Evolutionary conservation across 306 rosid genomes (phyloP).

Genomic region (Aeschynomene evenia): DNA sequence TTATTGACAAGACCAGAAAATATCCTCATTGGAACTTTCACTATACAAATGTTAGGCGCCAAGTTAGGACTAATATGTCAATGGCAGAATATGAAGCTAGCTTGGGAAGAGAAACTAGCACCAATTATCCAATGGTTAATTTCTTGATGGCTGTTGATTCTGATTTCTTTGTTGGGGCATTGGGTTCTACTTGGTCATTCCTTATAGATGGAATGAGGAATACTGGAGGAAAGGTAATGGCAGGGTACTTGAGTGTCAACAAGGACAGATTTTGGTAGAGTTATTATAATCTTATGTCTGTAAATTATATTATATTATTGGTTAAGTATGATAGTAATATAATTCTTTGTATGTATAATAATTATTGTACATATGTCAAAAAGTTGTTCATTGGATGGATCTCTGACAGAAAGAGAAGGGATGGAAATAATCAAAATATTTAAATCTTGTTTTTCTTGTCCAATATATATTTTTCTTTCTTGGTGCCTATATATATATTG

Average conservation of each 20-base stretch:
- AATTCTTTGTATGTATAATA: constrained; percentile 20
- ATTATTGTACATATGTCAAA: constrained; percentile 17
- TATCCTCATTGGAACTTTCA: constrained; percentile 64
- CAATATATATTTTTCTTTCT: not conserved
- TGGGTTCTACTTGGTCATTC: constrained; percentile 94
- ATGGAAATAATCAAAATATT: not conserved
- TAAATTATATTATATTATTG: constrained; percentile 26
- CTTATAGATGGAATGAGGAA: constrained; percentile 97
- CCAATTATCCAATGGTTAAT: constrained; percentile 83
- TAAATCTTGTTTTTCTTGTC: not conserved
- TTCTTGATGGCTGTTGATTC: constrained; percentile 94
- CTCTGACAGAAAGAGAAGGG: not conserved
- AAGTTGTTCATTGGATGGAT: not conserved
- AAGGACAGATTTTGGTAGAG: constrained; percentile 86
- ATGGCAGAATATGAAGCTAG: constrained; percentile 76
- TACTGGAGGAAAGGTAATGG: constrained; percentile 92
- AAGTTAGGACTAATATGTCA: constrained; percentile 49
- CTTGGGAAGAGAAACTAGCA: constrained; percentile 80
- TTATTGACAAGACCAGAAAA: constrained; percentile 53
- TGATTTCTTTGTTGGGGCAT: constrained; percentile 78
- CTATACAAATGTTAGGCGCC: constrained; percentile 67
- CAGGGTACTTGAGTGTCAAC: constrained; percentile 93
- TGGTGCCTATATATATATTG: too few relatives aligned
- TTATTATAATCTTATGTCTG: constrained; percentile 18
- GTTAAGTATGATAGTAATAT: constrained; percentile 3